Base-by-base conservation (phyloP, 1,139 yeast genomes). In the Hanseniaspora sp. region DNA sequence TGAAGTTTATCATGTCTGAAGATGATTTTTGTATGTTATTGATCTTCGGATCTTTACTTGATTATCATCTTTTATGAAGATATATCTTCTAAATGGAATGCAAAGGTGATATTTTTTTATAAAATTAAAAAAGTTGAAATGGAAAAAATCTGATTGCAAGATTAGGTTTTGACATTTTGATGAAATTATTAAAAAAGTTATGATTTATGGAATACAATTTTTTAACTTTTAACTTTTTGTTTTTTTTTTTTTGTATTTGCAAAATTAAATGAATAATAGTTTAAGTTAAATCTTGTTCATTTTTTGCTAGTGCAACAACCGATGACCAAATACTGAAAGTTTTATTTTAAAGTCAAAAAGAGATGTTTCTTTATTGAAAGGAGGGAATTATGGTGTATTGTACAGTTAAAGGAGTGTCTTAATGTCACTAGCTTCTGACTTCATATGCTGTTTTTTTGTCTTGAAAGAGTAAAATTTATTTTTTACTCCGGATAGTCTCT, bases 121-220 rank as follows among this genome's bases (percentile, higher is more conserved):
- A 39, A 51, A 51, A 51, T 37, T 33, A n/a, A 40, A 29, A 35
- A 30, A 33, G 37, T 43, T 34, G 15, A 40, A 11, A 30, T 23
- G 23, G 35, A 37, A 23, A 23, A 37, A 23, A 13, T 48, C 40
- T 33, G 34, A 7, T 34, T 33, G 33, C 34, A 33, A 13, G 35
- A 9, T 11, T 34, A 35, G 8, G 39, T 7, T 11, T 35, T 48
- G 51, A 15, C n/a, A 15, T 31, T 38, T 51, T 51, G 45, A 47
- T 51, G 54, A 51, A 44, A 18, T 17, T 18, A 30, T 44, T 31
- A 18, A 39, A 51, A 48, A 51, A 51, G 54, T 51, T 51, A 51
- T 51, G 54, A 51, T 51, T 44, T 51, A 51, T 51, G 54, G 47
- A 44, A 39, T 51, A 30, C 47, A 41, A 51, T 45, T 51, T 51